Percentiles rank a stretch among this genome's conserved stretches.
Conservation (phyloP, 345 rosid species). For the Sisymbrium irio region DNA sequence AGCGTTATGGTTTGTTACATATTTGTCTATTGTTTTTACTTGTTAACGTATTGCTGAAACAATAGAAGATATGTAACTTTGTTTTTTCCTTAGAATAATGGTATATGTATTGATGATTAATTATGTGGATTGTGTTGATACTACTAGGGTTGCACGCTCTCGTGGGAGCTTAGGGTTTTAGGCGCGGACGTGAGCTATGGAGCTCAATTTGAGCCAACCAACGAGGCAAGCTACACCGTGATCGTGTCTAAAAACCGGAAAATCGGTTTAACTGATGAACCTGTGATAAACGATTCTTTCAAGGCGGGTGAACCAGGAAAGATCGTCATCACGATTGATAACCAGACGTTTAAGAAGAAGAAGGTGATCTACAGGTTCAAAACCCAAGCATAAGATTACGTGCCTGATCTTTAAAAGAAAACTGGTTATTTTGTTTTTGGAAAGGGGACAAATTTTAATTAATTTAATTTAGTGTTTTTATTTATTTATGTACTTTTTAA, state of each 20-base stretch:
- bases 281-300: conserved; percentile 56
- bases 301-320: conserved; percentile 66
- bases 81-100: neutral
- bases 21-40: neutral
- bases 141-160: conserved; percentile 44
- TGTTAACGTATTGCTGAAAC: neutral
- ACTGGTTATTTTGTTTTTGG: neutral
- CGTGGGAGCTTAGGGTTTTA: conserved; percentile 77
- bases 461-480: conserved; percentile 20
- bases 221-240: conserved; percentile 68
- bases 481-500: conserved; percentile 15
- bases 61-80: neutral
- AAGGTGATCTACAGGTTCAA: conserved; percentile 81
- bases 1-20: neutral
- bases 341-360: conserved; percentile 75
- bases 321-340: conserved; percentile 66
- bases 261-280: conserved; percentile 52
- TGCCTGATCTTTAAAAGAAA: neutral
- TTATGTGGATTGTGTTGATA: neutral
- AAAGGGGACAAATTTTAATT: neutral
- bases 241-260: conserved; percentile 74
- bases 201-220: conserved; percentile 69
- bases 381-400: conserved; percentile 42
- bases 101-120: neutral
- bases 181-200: conserved; percentile 79